Conservation (phyloP, 2,329 filamentous ascomycete genomes). For the Leptographium procerum region DNA sequence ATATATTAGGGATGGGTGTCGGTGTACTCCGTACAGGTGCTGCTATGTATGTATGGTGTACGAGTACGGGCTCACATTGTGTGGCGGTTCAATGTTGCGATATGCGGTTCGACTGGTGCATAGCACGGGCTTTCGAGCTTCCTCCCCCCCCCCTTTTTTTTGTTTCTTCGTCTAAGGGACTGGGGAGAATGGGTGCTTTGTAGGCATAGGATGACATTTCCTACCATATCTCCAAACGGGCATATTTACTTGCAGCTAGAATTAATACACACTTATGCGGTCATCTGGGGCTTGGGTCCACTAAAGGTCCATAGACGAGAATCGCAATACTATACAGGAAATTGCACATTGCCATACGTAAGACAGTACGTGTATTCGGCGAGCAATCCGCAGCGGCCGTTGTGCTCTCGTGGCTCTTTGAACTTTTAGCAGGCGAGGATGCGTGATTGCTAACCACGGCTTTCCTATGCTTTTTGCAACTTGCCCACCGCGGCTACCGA, state of each 20-base stretch:
- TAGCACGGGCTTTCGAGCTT: too few relatives aligned
- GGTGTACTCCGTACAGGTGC: background rate
- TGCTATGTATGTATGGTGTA: background rate
- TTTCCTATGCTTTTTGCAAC: background rate
- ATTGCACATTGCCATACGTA: background rate
- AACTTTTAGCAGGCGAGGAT: background rate
- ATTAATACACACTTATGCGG: background rate
- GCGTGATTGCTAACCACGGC: background rate
- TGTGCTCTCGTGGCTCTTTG: background rate
- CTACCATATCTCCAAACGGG: too few relatives aligned
- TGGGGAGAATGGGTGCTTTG: background rate
- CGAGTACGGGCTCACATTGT: background rate
- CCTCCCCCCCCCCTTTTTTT: too few relatives aligned
- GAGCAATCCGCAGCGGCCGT: too few relatives aligned
- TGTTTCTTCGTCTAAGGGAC: background rate
- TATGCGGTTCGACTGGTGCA: background rate
- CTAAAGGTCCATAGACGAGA: background rate
- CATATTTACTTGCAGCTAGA: background rate
- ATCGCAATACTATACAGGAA: background rate
- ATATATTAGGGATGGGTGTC: background rate
- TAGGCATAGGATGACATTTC: too few relatives aligned
- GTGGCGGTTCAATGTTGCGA: background rate
- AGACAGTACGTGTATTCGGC: background rate
- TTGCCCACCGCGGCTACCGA: background rate
- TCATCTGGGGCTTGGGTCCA: background rate